Evolutionary conservation across 176 grass and related monocot genomes (phyloP).

Genomic region (Panicum miliaceum): DNA sequence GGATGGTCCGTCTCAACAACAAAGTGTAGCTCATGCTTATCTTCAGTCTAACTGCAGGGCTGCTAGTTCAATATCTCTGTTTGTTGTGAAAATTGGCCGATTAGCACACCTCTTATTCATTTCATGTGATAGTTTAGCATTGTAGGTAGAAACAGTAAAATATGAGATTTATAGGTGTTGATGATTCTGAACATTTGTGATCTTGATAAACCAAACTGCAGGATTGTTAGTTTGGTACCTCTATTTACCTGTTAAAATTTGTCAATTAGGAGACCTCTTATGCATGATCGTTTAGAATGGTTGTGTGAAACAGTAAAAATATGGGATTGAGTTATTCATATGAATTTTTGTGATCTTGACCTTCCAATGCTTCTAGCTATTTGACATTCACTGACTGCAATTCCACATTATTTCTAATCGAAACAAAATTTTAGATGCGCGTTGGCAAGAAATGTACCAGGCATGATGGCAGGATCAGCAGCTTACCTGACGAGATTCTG

Average conservation of each 20-base stretch:
- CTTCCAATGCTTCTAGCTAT: neutral
- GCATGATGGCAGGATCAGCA: conserved; percentile 25
- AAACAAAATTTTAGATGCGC: neutral
- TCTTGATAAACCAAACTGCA: neutral
- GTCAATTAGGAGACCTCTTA: too few relatives aligned
- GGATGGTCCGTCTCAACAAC: neutral
- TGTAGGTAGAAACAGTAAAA: neutral
- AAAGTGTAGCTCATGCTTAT: neutral
- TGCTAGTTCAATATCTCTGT: neutral
- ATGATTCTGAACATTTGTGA: neutral
- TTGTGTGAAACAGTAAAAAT: too few relatives aligned
- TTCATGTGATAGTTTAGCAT: neutral
- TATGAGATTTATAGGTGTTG: neutral
- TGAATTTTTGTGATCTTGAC: neutral
- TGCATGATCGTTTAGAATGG: too few relatives aligned
- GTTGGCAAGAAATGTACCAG: neutral
- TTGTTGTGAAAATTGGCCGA: neutral
- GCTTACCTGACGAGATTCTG: conserved; percentile 23
- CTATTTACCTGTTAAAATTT: too few relatives aligned
- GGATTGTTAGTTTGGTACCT: too few relatives aligned
- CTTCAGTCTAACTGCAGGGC: neutral
- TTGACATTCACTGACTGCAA: neutral
- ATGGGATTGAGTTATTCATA: too few relatives aligned
- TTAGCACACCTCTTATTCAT: neutral
- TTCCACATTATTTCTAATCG: neutral